Base-by-base conservation (phyloP, 1,284 basidiomycete genomes). In the Marasmius fiardii region DNA sequence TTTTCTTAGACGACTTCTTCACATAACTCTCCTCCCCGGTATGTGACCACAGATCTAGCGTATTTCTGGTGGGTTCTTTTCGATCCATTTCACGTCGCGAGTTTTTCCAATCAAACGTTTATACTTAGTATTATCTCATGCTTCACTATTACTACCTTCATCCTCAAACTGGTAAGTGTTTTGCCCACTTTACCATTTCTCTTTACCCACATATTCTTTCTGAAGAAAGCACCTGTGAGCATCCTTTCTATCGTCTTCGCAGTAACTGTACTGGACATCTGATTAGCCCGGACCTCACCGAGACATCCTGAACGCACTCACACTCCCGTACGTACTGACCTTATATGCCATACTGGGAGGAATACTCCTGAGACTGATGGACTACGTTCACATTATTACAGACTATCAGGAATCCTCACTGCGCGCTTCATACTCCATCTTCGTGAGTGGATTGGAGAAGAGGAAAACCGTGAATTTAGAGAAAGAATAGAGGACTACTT, bases 401-500 rank as follows among this genome's bases (percentile, higher is more conserved):
- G 57, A 28, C 20, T 58, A 21, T 58, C 57, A 16, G 57, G 57
- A 1, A 43, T 58, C 23, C 51, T 58, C 14, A 58, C 57, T 2
- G 57, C 57, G 21, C 53, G 57, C 3, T 58, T 58, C 20, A 52
- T 58, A 21, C 51, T 58, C 11, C 51, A 58, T 24, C 41, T 58
- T 2, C 50, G 51, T 11, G 51, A 18, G 43, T 58, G 57, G 57
- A 49, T n/a, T n/a, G n/a, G 41, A 14, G 31, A 41, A 33, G n/a
- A 49, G 14, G 47, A 49, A 16, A 18, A 11, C 26, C 6, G 31
- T n/a, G 11, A 8, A 12, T 1, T 12, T 14, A 26, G 47, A 8
- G 2, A 31, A n/a, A n/a, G n/a, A n/a, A n/a, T n/a, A n/a, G n/a
- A n/a, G n/a, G n/a, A n/a, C n/a, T n/a, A n/a, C n/a, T n/a, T 33